Percentiles rank a stretch among this genome's conserved stretches.
These are phyloP conservation scores for Phytophthora colocasiae DNA, from an alignment of 352 stramenopile genomes.

Conservation along the genomic window DNA sequence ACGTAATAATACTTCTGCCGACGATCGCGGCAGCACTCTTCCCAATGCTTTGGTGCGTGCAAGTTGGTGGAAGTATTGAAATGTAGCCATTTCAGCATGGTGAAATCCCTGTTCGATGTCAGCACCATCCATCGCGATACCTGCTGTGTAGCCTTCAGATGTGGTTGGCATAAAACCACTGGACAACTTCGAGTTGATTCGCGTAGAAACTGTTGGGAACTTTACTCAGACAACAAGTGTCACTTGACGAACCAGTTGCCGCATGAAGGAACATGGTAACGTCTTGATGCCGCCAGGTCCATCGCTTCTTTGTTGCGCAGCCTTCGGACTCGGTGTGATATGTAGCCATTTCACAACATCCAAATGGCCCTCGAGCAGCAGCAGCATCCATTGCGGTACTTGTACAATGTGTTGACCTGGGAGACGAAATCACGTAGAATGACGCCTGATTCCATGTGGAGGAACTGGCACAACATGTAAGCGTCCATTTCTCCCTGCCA, in stretches of 20 bases:
- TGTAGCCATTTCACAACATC: not conserved
- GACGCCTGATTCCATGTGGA: not conserved
- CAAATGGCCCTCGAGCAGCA: not conserved
- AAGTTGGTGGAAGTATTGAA: not conserved
- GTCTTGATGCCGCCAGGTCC: not conserved
- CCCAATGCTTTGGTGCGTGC: conserved; percentile 3
- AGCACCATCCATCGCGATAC: conserved; percentile 4
- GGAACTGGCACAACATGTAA: not conserved
- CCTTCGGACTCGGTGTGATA: not conserved
- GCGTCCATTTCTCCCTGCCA: not conserved
- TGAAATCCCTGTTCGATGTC: not conserved
- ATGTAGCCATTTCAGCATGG: conserved; percentile 4
- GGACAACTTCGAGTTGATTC: not conserved
- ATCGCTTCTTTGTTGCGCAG: not conserved
- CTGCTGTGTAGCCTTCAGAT: not conserved
- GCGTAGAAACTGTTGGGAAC: not conserved
- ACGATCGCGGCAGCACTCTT: not conserved
- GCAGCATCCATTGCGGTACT: not conserved
- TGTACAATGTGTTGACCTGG: not conserved
- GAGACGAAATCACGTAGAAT: not conserved
- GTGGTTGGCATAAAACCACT: not conserved
- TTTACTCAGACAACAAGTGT: not conserved
- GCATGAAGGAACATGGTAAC: not conserved
- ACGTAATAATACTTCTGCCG: conserved; percentile 4
- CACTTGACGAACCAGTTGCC: not conserved